These are phyloP conservation scores for Mortierella sp. DNA, from an alignment of 371 early-diverging fungal genomes.

Conservation along the genomic window DNA sequence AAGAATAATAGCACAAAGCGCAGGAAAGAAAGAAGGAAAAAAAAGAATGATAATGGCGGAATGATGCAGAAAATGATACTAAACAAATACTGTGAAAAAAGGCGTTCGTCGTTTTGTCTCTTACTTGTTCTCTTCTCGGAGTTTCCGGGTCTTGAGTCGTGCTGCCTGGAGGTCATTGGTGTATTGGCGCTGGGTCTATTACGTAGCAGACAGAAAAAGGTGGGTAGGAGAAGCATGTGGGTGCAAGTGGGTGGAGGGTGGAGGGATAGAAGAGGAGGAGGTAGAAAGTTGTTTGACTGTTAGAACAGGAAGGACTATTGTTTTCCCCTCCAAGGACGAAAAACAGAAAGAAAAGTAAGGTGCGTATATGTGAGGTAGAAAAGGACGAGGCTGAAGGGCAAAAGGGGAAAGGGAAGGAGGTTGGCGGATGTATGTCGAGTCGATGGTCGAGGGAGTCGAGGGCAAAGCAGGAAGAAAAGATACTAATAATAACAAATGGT, in stretches of 20 bases:
- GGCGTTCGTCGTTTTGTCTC: neutral
- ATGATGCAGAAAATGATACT: neutral
- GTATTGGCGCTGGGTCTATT: conserved; percentile 48
- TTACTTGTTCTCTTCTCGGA: conserved; percentile 57
- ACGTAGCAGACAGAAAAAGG: neutral
- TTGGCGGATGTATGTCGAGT: too few species aligned
- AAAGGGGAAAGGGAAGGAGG: neutral
- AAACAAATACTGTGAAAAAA: neutral
- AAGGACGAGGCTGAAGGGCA: conserved; percentile 11
- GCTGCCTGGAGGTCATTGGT: conserved; percentile 50
- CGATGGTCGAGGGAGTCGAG: neutral
- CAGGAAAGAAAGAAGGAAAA: neutral
- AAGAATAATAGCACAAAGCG: neutral
- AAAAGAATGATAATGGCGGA: conserved; percentile 8
- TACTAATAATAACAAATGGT: neutral
- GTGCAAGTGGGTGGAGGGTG: neutral
- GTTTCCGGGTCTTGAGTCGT: conserved; percentile 37
- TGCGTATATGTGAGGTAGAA: neutral
- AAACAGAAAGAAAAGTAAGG: neutral
- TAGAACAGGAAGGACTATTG: conserved; percentile 6
- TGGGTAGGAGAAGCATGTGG: neutral
- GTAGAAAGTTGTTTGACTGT: neutral
- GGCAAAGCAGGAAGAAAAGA: neutral
- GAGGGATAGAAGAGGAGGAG: neutral
- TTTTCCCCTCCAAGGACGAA: conserved; percentile 1